These are phyloP conservation scores for Cubamyces sp. DNA, from an alignment of 768 basidiomycete genomes.

Conservation along the genomic window DNA sequence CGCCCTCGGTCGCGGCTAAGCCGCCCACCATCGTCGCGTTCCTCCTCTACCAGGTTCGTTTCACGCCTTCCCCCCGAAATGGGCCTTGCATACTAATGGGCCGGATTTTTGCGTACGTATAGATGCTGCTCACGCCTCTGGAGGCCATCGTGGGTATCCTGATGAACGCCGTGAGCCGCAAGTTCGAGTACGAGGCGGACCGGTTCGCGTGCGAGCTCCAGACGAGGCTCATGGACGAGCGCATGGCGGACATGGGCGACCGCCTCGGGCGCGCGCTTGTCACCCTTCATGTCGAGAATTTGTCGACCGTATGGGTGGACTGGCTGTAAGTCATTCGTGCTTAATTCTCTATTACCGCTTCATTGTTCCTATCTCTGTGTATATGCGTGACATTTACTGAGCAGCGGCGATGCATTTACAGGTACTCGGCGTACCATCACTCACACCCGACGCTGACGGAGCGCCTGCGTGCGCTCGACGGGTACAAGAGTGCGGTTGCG, in stretches of 20 bases:
- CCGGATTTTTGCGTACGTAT: neutral
- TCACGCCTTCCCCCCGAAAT: neutral
- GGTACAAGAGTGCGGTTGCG: constrained; percentile 23
- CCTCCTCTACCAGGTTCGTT: constrained; percentile 73
- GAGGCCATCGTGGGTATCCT: constrained; percentile 72
- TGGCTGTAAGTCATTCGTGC: constrained; percentile 73
- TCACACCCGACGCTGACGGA: constrained; percentile 95
- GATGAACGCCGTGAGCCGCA: constrained; percentile 82
- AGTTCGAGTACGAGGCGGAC: constrained; percentile 94
- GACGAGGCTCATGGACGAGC: constrained; percentile 48
- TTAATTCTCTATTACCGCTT: no score
- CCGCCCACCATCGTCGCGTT: constrained; percentile 88
- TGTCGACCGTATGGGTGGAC: constrained; percentile 93
- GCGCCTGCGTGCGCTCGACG: constrained; percentile 79
- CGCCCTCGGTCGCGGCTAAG: constrained; percentile 58
- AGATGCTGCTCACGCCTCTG: constrained; percentile 83
- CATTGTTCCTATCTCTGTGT: constrained; percentile 1
- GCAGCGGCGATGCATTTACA: constrained; percentile 32
- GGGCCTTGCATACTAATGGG: neutral
- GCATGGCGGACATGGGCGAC: constrained; percentile 85
- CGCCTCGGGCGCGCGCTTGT: constrained; percentile 82
- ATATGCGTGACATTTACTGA: neutral
- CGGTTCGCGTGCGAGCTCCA: constrained; percentile 79
- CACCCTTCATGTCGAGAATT: constrained; percentile 87
- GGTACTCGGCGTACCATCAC: constrained; percentile 95